Evolutionary conservation across 2,329 filamentous ascomycete genomes (phyloP), one percentile per base, ranked within the genome.

Genomic region (Mariannaea sp.): DNA sequence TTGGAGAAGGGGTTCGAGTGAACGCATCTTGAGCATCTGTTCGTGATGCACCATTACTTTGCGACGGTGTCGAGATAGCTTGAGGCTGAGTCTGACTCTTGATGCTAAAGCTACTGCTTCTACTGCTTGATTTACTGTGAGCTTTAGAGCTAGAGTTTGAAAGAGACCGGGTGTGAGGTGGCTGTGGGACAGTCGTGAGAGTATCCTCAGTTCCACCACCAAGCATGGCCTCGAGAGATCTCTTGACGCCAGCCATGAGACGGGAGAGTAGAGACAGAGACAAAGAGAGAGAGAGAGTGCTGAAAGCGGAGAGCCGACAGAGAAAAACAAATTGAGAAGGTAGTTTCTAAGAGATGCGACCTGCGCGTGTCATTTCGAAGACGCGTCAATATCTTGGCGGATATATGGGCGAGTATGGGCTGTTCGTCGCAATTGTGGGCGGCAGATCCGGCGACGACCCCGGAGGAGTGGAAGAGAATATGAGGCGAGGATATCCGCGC

Each of bases 231-330:
- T 65, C 60, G n/a, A 73, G 66, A 12, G 71, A 65, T 66, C 75
- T 69, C 65, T 77, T 77, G 49, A 76, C 68, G 48, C 74, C 74
- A 12, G 73, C 71, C 58, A 72, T 71, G 42, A 57, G 61, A 54
- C 48, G 45, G 33, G 13, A 32, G 44, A 17, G n/a, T n/a, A n/a
- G n/a, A n/a, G n/a, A n/a, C n/a, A n/a, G n/a, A n/a, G n/a, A n/a
- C n/a, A n/a, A n/a, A n/a, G n/a, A n/a, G n/a, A n/a, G n/a, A n/a
- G n/a, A n/a, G n/a, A n/a, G n/a, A n/a, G n/a, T n/a, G n/a, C n/a
- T n/a, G n/a, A n/a, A n/a, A n/a, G n/a, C n/a, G n/a, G n/a, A n/a
- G n/a, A n/a, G n/a, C n/a, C n/a, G n/a, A n/a, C n/a, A n/a, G n/a
- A n/a, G n/a, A n/a, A n/a, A n/a, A n/a, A n/a, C n/a, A n/a, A n/a